Evolutionary conservation across 176 grass and related monocot species (phyloP), one percentile per base, ranked within the genome.

Genomic region (Juncus effusus): DNA sequence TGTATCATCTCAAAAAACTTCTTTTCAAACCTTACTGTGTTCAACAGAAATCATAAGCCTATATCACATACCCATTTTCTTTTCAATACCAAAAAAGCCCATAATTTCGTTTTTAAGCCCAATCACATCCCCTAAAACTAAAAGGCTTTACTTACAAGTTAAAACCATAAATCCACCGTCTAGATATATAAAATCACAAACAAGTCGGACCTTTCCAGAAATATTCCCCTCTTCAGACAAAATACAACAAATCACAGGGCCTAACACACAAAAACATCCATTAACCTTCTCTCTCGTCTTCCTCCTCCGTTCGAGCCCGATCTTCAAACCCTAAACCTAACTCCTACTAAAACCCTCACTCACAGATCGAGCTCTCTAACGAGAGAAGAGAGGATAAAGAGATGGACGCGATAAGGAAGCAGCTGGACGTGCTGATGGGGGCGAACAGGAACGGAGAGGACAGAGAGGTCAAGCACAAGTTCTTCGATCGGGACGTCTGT

Each of bases 351-450:
- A 28, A 28, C 42, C 10, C 36, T n/a, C 4, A 63, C 11, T 2
- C 38, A 40, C 6, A 40, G 50, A 54, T 13, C 6, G 41, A 53
- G 64, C 8, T 11, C 10, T 11, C 40, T 13, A 39, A 13, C 37
- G 15, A 52, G 39, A 54, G 57, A 62, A 36, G 60, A 36, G 36
- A 57, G 54, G 2, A 40, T 7, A 37, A 54, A 5, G 77, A 64
- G 49, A 93, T 99, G 85, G 94, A 89, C 76, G 80, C 88, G 47
- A 87, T 93, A 66, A 74, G 83, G 75, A 93, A 93, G 94, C 88
- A 99, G 75, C 83, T 99, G 38, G 94, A 99, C 65, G 88, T 89
- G 69, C 94, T 99, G 54, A 99, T 89, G 94, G 88, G 85, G 54
- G 94, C 94, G 61, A 97, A 93, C 73, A 57, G 94, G 69, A 93